These are phyloP conservation scores for Paecilomyces variotii DNA, from an alignment of 2,329 filamentous ascomycete species.

Conservation along the genomic window DNA sequence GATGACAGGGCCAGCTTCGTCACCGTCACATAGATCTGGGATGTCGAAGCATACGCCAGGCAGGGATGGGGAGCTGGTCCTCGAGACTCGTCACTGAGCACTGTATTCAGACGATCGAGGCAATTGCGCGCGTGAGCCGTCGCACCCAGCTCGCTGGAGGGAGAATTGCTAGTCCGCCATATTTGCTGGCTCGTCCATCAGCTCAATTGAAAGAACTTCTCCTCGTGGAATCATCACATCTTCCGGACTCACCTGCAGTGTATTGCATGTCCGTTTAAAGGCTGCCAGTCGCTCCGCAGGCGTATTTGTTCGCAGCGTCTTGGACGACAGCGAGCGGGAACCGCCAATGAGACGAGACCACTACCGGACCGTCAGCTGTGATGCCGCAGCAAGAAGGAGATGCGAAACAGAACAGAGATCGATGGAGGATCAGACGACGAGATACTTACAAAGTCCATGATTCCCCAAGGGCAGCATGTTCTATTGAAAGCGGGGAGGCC, in stretches of 20 bases:
- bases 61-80: slow-evolving; percentile 85
- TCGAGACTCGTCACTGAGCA: slow-evolving; percentile 82
- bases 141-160: slow-evolving; percentile 44
- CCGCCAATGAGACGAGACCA: slow-evolving; percentile 57
- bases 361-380: slow-evolving; percentile 23
- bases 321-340: slow-evolving; percentile 37
- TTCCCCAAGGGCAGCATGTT: slow-evolving; percentile 22
- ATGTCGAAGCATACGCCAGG: slow-evolving; percentile 74
- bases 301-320: slow-evolving; percentile 45
- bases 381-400: neutral
- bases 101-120: slow-evolving; percentile 51
- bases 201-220: neutral
- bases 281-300: slow-evolving; percentile 53
- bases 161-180: slow-evolving; percentile 50
- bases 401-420: neutral
- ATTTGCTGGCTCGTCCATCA: slow-evolving; percentile 39
- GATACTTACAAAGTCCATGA: slow-evolving; percentile 40
- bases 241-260: slow-evolving; percentile 6
- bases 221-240: neutral
- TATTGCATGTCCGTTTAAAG: slow-evolving; percentile 55
- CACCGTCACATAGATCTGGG: slow-evolving; percentile 83
- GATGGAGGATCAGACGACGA: neutral
- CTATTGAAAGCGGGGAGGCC: neutral
- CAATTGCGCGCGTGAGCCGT: slow-evolving; percentile 43
- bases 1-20: slow-evolving; percentile 81